A percentile compares a stretch with the other conserved stretches of the same genome.
These are phyloP conservation scores for Venturia oleaginea DNA, from an alignment of 2,329 filamentous ascomycete genomes.

Conservation along the genomic window DNA sequence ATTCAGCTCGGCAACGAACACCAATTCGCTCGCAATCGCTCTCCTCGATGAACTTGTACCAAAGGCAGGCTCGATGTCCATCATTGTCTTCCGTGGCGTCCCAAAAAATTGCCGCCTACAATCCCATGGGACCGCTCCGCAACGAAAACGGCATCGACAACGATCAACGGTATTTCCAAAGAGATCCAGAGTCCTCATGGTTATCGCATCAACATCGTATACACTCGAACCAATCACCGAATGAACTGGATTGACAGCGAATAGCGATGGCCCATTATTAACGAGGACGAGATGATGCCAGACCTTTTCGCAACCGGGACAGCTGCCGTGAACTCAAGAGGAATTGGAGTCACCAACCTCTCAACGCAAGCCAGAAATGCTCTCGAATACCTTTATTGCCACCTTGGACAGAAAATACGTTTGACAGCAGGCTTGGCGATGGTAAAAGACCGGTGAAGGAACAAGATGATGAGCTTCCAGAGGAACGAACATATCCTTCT, in stretches of 20 bases:
- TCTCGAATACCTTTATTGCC: neutral
- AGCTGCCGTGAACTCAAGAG: neutral
- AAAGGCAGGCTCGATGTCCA: neutral
- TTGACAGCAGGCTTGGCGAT: neutral
- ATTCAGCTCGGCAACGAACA: neutral
- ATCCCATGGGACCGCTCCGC: neutral
- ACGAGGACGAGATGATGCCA: neutral
- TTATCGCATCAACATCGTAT: neutral
- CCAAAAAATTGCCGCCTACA: neutral
- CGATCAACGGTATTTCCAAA: neutral
- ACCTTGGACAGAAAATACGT: neutral
- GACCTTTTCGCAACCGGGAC: neutral
- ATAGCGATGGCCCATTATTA: neutral
- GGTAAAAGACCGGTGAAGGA: neutral
- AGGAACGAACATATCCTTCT: neutral
- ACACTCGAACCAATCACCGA: neutral
- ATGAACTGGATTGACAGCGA: neutral
- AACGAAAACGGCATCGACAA: neutral
- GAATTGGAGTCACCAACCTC: too few relatives aligned
- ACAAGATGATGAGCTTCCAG: neutral
- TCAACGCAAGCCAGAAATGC: neutral
- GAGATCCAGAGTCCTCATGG: neutral
- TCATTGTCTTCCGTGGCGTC: neutral
- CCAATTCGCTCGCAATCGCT: neutral
- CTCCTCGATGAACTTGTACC: neutral